phyloP scores from a whole-genome alignment of 139 green algal genomes.

The Chlorella sp. region DNA sequence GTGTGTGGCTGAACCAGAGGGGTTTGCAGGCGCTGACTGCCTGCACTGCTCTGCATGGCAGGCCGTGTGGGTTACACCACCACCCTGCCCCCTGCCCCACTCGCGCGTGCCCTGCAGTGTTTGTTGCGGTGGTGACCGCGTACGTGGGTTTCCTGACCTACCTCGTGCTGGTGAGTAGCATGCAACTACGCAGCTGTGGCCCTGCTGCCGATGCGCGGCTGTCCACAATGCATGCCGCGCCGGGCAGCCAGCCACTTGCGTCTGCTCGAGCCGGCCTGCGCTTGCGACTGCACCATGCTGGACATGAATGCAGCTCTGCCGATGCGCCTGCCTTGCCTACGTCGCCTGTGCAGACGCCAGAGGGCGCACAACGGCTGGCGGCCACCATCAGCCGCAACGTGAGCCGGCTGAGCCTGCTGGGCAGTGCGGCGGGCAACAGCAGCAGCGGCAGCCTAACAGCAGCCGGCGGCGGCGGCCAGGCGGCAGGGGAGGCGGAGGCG shows the following conservation, averaged over 20 bases:
- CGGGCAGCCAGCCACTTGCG: too few species aligned
- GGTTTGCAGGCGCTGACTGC: background rate
- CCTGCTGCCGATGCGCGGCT: too few species aligned
- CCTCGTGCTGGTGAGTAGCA: background rate
- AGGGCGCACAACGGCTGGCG: background rate
- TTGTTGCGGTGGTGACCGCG: background rate
- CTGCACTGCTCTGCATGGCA: background rate
- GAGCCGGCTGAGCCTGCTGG: background rate
- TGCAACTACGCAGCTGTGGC: too few species aligned
- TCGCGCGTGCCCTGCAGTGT: conserved; percentile 5
- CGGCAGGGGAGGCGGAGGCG: background rate
- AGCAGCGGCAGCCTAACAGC: background rate
- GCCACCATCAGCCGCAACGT: background rate
- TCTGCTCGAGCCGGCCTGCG: too few species aligned
- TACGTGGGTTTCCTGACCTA: conserved; percentile 24
- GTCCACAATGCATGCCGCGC: too few species aligned
- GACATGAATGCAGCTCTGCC: too few species aligned
- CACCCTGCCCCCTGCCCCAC: background rate
- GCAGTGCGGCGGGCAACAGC: background rate
- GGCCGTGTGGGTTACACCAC: too few species aligned
- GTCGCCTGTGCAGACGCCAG: background rate
- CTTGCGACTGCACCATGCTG: too few species aligned
- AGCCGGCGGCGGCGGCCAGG: background rate
- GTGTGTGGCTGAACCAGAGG: too few species aligned
- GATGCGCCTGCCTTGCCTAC: too few species aligned